Conservation (phyloP, 1,284 basidiomycete genomes). For the Mycosarcoma maydis region DNA sequence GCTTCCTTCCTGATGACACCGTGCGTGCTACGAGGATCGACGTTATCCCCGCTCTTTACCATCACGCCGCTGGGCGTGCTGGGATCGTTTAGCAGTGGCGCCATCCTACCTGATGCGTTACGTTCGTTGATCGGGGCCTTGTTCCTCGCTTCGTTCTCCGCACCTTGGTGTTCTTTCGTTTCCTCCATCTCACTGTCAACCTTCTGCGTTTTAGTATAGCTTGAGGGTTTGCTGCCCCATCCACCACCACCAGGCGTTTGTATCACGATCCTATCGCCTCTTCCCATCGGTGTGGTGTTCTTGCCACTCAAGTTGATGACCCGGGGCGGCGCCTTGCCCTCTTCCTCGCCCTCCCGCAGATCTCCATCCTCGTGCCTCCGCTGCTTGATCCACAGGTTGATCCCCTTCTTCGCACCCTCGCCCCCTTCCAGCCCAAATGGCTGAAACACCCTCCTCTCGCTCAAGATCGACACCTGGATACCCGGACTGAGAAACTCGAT, state of each 20-base stretch:
- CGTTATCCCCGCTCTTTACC: constrained; percentile 13
- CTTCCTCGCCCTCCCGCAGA: constrained; percentile 60
- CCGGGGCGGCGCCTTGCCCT: constrained; percentile 68
- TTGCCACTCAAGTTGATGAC: constrained; percentile 91
- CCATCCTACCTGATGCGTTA: constrained; percentile 45
- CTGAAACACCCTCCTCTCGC: constrained; percentile 84
- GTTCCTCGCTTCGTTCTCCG: background rate
- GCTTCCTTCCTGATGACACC: constrained; percentile 9
- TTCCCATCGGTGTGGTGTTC: constrained; percentile 82
- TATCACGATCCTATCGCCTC: constrained; percentile 81
- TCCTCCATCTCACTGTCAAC: no score
- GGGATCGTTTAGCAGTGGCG: constrained; percentile 35
- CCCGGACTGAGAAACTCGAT: constrained; percentile 82
- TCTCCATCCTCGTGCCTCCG: constrained; percentile 78
- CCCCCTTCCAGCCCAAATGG: constrained; percentile 93
- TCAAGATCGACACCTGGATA: constrained; percentile 86
- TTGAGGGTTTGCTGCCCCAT: constrained; percentile 73
- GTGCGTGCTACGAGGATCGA: constrained; percentile 15
- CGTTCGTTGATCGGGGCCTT: constrained; percentile 34
- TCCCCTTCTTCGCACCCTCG: constrained; percentile 77
- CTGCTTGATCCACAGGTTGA: constrained; percentile 89
- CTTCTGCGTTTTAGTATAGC: background rate
- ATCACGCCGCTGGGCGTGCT: constrained; percentile 30
- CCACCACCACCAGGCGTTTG: constrained; percentile 93
- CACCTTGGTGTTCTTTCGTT: background rate